These are phyloP conservation scores for Populus trichocarpa DNA, from an alignment of 441 rosid genomes.

Conservation along the genomic window DNA sequence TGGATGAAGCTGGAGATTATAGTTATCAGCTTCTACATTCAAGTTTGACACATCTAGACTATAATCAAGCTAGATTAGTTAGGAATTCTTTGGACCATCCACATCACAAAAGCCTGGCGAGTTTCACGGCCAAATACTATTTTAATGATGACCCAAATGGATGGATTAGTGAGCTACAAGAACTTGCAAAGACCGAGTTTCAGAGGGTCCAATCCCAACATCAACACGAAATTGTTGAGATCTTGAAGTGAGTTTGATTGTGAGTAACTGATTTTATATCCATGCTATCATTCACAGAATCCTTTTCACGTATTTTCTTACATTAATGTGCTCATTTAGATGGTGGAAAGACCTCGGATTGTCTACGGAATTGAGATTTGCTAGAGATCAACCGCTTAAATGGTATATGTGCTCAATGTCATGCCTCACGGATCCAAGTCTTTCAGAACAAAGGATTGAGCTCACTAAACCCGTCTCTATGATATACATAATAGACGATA, in stretches of 20 bases:
- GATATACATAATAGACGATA: background rate
- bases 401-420: background rate
- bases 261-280: too few relatives aligned
- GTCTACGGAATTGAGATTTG: background rate
- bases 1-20: conserved; percentile 30
- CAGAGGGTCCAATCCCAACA: conserved; percentile 23
- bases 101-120: conserved; percentile 42
- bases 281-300: background rate
- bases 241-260: conserved; percentile 23
- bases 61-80: conserved; percentile 15
- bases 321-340: background rate
- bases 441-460: background rate
- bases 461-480: background rate
- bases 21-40: conserved; percentile 22
- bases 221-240: conserved; percentile 34
- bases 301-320: background rate
- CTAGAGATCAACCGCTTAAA: background rate
- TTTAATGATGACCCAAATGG: background rate
- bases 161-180: conserved; percentile 35
- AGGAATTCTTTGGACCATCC: conserved; percentile 34
- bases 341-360: background rate
- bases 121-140: conserved; percentile 29
- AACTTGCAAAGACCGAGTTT: conserved; percentile 38
- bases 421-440: background rate
- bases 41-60: conserved; percentile 9